Conservation (phyloP, 208 protist species). For the Paratrypanosoma confusum region DNA sequence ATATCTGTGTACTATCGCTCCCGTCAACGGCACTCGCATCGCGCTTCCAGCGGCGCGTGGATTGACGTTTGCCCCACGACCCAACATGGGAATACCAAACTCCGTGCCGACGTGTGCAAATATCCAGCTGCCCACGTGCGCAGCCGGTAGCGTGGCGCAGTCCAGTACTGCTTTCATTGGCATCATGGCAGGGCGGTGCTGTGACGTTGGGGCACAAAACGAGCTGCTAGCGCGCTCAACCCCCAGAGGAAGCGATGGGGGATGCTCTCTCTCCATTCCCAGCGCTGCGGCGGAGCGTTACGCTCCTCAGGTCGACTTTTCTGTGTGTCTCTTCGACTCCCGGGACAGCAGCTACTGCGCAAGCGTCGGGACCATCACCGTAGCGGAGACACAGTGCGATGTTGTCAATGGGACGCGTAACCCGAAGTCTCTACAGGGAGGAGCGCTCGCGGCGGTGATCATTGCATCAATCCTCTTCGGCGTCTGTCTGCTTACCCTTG, state of each 20-base stretch:
- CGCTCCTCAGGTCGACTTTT: slow-evolving; percentile 17
- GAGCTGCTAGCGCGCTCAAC: slow-evolving; percentile 8
- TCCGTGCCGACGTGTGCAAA: slow-evolving; percentile 17
- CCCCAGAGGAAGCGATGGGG: slow-evolving; percentile 9
- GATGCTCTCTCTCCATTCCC: slow-evolving; percentile 27
- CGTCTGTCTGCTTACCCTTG: slow-evolving; percentile 20
- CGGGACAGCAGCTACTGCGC: slow-evolving; percentile 34
- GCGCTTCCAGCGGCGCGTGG: slow-evolving; percentile 14
- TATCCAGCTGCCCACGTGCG: slow-evolving; percentile 17
- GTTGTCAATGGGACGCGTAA: neutral
- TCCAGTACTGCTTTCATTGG: slow-evolving; percentile 14
- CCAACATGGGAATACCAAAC: slow-evolving; percentile 16
- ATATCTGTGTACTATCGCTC: slow-evolving; percentile 40
- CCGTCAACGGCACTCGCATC: slow-evolving; percentile 31
- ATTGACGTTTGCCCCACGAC: slow-evolving; percentile 17
- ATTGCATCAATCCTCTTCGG: slow-evolving; percentile 18
- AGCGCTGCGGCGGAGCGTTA: slow-evolving; percentile 9
- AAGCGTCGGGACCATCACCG: slow-evolving; percentile 21
- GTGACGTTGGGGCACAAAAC: slow-evolving; percentile 14
- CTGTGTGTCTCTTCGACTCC: slow-evolving; percentile 40
- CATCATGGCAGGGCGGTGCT: slow-evolving; percentile 49
- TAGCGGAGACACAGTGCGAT: no score
- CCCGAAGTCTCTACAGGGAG: slow-evolving; percentile 18
- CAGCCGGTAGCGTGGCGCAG: slow-evolving; percentile 14
- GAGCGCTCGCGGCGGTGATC: slow-evolving; percentile 22